phyloP scores from a whole-genome alignment of 192 early-diverging fungal genomes.

The Umbelopsis ramanniana region DNA sequence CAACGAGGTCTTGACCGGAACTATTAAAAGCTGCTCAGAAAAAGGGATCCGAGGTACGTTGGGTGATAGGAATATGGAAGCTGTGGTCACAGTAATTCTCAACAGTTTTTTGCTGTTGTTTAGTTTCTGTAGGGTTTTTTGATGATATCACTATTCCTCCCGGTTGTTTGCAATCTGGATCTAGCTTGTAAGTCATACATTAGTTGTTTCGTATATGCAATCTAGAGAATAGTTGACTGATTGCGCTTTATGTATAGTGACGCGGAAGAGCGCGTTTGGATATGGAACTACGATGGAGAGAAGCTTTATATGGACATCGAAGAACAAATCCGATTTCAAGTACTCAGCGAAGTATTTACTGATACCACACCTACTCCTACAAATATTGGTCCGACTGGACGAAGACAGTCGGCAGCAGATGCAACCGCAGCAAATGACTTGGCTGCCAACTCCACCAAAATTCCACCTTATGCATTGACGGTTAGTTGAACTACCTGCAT shows the following conservation, averaged over 20 bases:
- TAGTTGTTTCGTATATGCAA: neutral
- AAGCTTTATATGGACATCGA: slow-evolving; percentile 84
- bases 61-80: neutral
- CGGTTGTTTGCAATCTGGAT: slow-evolving; percentile 60
- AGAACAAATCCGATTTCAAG: slow-evolving; percentile 77
- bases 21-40: slow-evolving; percentile 71
- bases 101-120: slow-evolving; percentile 13
- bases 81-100: neutral
- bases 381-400: slow-evolving; percentile 43
- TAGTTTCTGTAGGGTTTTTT: slow-evolving; percentile 88
- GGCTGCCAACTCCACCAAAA: slow-evolving; percentile 54
- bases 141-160: slow-evolving; percentile 87
- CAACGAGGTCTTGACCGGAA: slow-evolving; percentile 85
- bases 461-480: slow-evolving; percentile 56
- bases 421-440: slow-evolving; percentile 40
- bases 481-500: slow-evolving; percentile 34
- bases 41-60: slow-evolving; percentile 70
- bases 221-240: neutral
- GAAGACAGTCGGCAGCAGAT: slow-evolving; percentile 46
- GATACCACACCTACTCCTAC: slow-evolving; percentile 71
- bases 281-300: slow-evolving; percentile 82
- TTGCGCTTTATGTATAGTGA: slow-evolving; percentile 43
- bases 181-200: slow-evolving; percentile 63
- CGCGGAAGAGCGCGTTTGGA: slow-evolving; percentile 74
- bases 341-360: slow-evolving; percentile 73